phyloP scores from a whole-genome alignment of 176 grass and related monocot genomes.

The Oryza longistaminata region DNA sequence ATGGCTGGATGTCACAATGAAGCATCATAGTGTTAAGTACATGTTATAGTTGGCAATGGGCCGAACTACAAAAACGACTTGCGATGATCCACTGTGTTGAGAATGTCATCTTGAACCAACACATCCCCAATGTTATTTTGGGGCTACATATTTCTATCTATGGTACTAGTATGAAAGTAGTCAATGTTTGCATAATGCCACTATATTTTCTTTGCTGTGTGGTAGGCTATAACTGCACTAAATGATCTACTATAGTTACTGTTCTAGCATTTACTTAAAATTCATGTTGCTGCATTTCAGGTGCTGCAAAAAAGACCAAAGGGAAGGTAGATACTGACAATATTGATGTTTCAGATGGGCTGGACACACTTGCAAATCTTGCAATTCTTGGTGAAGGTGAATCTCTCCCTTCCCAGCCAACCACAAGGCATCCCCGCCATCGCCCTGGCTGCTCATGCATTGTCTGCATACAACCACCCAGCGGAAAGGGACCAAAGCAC shows the following conservation, averaged over 20 bases:
- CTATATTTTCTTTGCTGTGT: background rate
- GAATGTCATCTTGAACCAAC: background rate
- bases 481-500: conserved; percentile 98
- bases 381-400: conserved; percentile 91
- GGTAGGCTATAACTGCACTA: background rate
- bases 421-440: conserved; percentile 89
- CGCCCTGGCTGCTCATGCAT: conserved; percentile 95
- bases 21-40: background rate
- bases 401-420: conserved; percentile 68
- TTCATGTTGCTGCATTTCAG: conserved; percentile 30
- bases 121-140: background rate
- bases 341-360: conserved; percentile 71
- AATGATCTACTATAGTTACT: background rate
- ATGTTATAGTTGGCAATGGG: background rate
- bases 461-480: conserved; percentile 99
- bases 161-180: background rate
- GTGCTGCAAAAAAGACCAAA: conserved; percentile 66
- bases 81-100: background rate
- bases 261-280: background rate
- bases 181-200: background rate
- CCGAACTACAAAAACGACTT: background rate
- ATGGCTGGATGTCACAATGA: too few relatives aligned
- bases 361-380: conserved; percentile 94
- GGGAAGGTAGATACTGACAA: conserved; percentile 54
- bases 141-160: background rate